These are phyloP conservation scores for Penicillium brasilianum DNA, from an alignment of 2,329 filamentous ascomycete genomes.

Conservation along the genomic window DNA sequence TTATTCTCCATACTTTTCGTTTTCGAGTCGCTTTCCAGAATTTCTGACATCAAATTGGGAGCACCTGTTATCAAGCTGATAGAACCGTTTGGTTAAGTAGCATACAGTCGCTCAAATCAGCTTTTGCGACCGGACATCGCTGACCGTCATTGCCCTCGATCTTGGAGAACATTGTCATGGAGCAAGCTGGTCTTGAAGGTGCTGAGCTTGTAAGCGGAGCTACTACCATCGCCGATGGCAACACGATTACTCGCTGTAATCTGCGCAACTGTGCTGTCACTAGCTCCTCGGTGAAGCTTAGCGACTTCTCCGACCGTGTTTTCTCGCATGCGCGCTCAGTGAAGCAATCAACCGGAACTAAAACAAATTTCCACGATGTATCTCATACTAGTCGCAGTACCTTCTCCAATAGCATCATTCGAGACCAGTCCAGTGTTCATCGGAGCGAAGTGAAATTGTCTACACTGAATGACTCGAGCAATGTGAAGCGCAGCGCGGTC, in stretches of 20 bases:
- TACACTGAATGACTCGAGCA: constrained; percentile 17
- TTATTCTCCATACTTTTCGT: too few relatives aligned
- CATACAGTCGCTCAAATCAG: neutral
- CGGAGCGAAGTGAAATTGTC: constrained; percentile 23
- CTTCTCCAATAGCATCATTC: constrained; percentile 24
- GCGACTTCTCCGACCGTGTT: constrained; percentile 21
- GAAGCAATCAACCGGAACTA: constrained; percentile 14
- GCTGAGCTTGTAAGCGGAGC: neutral
- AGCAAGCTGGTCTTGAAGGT: neutral
- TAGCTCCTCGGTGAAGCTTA: constrained; percentile 21
- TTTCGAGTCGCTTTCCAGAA: neutral
- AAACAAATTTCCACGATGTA: constrained; percentile 23
- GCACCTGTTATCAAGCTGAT: neutral
- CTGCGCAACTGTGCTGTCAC: constrained; percentile 25
- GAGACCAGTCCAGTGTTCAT: constrained; percentile 15
- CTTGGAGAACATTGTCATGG: neutral
- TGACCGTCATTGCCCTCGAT: neutral
- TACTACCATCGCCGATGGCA: constrained; percentile 11
- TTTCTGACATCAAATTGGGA: neutral
- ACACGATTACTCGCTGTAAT: constrained; percentile 25
- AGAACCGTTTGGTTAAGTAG: neutral
- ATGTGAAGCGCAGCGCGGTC: constrained; percentile 22
- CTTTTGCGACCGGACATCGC: neutral
- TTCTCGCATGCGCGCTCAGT: constrained; percentile 23
- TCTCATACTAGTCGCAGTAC: constrained; percentile 20